Base-by-base conservation (phyloP, 345 rosid species). In the Dimocarpus longan region DNA sequence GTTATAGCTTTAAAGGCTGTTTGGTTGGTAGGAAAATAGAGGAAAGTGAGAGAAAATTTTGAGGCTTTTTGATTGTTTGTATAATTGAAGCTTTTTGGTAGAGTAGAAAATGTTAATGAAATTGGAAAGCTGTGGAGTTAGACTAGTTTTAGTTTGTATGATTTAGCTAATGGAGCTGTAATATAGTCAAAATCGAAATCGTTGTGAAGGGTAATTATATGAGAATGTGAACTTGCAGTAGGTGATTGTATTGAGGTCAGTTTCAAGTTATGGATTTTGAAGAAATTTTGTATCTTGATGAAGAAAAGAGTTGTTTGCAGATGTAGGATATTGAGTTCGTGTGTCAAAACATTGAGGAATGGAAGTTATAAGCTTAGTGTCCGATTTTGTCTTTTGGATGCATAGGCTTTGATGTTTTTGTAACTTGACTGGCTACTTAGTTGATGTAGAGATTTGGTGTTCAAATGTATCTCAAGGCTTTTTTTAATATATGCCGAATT, bases 41-140 rank as follows among this genome's bases (percentile, higher is more conserved):
- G 28, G 6, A 19, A n/a, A 62, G 46, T 2, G 52, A 48, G 0
- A 43, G 24, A 16, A 42, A 52, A 28, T 5, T 46, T 5, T 11
- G 9, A 66, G 76, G 71, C 15, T 28, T 52, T 75, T 40, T n/a
- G 16, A 42, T 28, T 13, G 71, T 50, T 40, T 68, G 13, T 60
- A 60, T 43, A 22, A 7, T 8, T 11, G 8, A 46, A 0, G 19
- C 24, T 66, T 63, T 42, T 22, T 10, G 18, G 18, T 50, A 11
- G 73, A 21, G 19, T 6, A 13, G 40, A 57, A 48, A 66, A 13
- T n/a, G 10, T 56, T 21, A 52, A 50, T 75, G 50, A 67, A 52
- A 56, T 52, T 67, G 56, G 71, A 54, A 50, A 65, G 15, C 50
- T 66, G 10, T 76, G 54, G 21, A 46, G 67, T 48, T 44, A 48